Percentiles rank a stretch among this genome's conserved stretches.
Evolutionary conservation across 192 early-diverging fungal genomes (phyloP).

Genomic region (Coemansia brasiliensis): DNA sequence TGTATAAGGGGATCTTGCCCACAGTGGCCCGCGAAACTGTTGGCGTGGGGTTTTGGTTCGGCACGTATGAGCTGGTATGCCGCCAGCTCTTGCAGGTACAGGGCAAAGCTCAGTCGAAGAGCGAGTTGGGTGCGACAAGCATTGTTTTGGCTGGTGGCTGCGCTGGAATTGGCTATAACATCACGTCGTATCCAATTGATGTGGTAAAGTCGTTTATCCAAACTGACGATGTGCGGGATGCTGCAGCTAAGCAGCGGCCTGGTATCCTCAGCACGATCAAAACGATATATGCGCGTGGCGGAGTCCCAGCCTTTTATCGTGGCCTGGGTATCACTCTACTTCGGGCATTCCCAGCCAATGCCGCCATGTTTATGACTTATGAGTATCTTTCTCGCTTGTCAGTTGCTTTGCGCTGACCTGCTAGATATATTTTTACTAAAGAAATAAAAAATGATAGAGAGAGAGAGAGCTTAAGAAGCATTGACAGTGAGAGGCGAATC

Average conservation of each 20-base stretch:
- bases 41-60: slow-evolving; percentile 97
- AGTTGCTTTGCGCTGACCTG: slow-evolving; percentile 12
- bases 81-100: slow-evolving; percentile 49
- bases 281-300: slow-evolving; percentile 73
- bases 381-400: slow-evolving; percentile 60
- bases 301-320: slow-evolving; percentile 84
- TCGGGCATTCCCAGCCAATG: slow-evolving; percentile 89
- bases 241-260: slow-evolving; percentile 1
- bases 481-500: slow-evolving; percentile 36
- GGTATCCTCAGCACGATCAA: slow-evolving; percentile 65
- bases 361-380: slow-evolving; percentile 95
- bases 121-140: slow-evolving; percentile 68
- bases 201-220: slow-evolving; percentile 94
- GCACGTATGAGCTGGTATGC: slow-evolving; percentile 83
- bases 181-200: slow-evolving; percentile 88
- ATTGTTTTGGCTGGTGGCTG: slow-evolving; percentile 86
- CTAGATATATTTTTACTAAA: slow-evolving; percentile 10
- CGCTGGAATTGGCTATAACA: slow-evolving; percentile 89
- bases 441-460: slow-evolving; percentile 14
- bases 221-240: slow-evolving; percentile 63
- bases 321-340: slow-evolving; percentile 91
- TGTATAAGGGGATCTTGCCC: slow-evolving; percentile 49
- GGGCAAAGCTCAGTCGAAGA: slow-evolving; percentile 53
- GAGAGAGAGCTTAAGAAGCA: not conserved
- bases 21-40: slow-evolving; percentile 87